Base-by-base conservation (phyloP, 805 yeast species). In the Babjeviella inositovora region DNA sequence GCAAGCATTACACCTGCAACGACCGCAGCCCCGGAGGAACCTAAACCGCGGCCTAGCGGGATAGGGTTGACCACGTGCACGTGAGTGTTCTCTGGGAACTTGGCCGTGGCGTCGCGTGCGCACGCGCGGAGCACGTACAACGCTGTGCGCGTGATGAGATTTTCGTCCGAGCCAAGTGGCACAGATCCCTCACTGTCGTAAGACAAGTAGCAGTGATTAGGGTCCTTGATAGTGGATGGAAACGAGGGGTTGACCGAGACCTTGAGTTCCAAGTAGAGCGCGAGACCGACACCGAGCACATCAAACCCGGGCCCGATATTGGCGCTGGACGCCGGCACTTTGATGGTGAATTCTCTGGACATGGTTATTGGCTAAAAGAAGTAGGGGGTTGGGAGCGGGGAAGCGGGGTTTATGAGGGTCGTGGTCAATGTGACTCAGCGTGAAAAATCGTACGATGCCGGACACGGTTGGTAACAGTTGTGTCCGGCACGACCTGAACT, bases 241-340 rank as follows among this genome's bases (percentile, higher is more conserved):
- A 34, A 31, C 3, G 49, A 28, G 6, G 67, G 41, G 43, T 82
- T 90, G 19, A 80, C 55, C 7, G 55, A 47, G 15, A 84, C 94
- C 4, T 59, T 55, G 27, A 90, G 57, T 25, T 73, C 76, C 27
- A 90, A 56, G 40, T 54, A 82, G 23, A 84, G 53, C 31, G 76
- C 63, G 33, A 90, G 60, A 21, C 95, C 95, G 19, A 90, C 74
- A 13, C 98, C 98, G 24, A 90, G 54, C 5, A 90, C 98, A 48
- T 90, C 98, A 42, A 87, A 90, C 1, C 98, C 98, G 7, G 98
- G 98, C 6, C 98, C 98, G 24, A 90, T 87, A 40, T 90, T 90
- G 39, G 98, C 98, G 23, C 93, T 79, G 5, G 97, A 85, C 5
- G 97, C 95, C 4, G 98, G 98, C 10, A 87, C 90, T 25, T 66